These are phyloP conservation scores for Claviceps arundinis DNA, from an alignment of 2,329 filamentous ascomycete genomes.

Conservation along the genomic window DNA sequence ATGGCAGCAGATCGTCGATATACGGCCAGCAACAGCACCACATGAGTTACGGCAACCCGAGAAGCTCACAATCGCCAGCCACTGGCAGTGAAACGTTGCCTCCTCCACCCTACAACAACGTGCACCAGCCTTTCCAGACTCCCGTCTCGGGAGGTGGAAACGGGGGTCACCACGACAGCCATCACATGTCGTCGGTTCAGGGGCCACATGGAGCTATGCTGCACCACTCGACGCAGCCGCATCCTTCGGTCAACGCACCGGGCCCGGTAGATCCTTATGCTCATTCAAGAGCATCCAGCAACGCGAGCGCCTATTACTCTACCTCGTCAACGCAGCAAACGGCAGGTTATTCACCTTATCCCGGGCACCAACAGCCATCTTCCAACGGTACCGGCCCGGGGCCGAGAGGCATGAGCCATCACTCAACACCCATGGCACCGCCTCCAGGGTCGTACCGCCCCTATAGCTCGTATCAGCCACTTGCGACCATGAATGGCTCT, in stretches of 20 bases:
- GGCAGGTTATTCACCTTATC: conserved; percentile 30
- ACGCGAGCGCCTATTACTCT: conserved; percentile 46
- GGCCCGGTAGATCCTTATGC: conserved; percentile 45
- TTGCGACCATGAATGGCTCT: conserved; percentile 50
- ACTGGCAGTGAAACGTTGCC: conserved; percentile 49
- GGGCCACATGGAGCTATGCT: conserved; percentile 14
- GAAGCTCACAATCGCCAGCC: conserved; percentile 31
- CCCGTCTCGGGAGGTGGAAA: conserved; percentile 37
- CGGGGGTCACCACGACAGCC: conserved; percentile 22
- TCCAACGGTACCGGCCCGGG: conserved; percentile 28
- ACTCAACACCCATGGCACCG: conserved; percentile 25
- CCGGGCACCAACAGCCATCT: conserved; percentile 29
- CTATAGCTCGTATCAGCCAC: conserved; percentile 32
- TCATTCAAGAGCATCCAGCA: conserved; percentile 37
- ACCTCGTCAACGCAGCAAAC: conserved; percentile 34
- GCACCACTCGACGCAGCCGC: conserved; percentile 26
- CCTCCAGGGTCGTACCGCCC: conserved; percentile 35
- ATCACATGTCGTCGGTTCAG: conserved; percentile 19
- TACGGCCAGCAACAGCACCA: conserved; percentile 42
- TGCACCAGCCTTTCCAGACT: conserved; percentile 51
- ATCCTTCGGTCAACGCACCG: conserved; percentile 36
- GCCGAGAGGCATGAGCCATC: conserved; percentile 24
- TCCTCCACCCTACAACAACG: conserved; percentile 53
- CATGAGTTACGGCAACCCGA: conserved; percentile 23
- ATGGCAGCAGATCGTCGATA: conserved; percentile 15